Evolutionary conservation across 1,139 yeast genomes (phyloP), one percentile per base, ranked within the genome.

Genomic region (Taiozyma sp.): DNA sequence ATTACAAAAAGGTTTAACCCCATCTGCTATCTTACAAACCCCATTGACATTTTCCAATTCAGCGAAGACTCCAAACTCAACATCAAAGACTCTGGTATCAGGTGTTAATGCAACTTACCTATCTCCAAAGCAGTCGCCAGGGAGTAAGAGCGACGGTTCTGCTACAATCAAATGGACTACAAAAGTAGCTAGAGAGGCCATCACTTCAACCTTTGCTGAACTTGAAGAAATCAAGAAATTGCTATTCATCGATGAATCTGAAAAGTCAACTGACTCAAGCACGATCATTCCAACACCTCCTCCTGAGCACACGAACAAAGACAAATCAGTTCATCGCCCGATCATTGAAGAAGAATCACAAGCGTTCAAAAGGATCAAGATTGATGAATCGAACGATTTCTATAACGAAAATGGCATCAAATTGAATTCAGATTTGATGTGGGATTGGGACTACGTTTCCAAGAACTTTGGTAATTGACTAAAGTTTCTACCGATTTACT

Each of bases 21-120:
- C 65, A 8, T 62, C 65, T 7, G 54, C 65, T 1, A 57, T 62
- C n/a, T 41, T 62, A 12, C 65, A 62, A 48, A 62, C 65, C 1
- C 65, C 65, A 3, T 45, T 61, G 50, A 59, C 63, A 0, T 61
- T 62, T 34, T 54, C 65, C 4, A 57, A 54, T 44, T 51, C 54
- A 14, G 53, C 55, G 1, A 60, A 56, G 49, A 62, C 65, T 9
- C 65, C 65, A 43, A 55, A 43, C 2, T 61, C 65, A 1, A 10
- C 59, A 3, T 39, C 62, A 5, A 60, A 56, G 50, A 27, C 40
- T 10, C 13, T 29, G 4, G 24, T 43, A 4, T 36, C 45, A 9
- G 22, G 29, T 19, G 29, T 30, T 43, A 46, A 32, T 24, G 48
- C 54, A 7, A 51, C 51, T 14, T 55, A 51, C 44, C 44, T 62